phyloP scores from a whole-genome alignment of 192 early-diverging fungal genomes.

The Linnemannia exigua region DNA sequence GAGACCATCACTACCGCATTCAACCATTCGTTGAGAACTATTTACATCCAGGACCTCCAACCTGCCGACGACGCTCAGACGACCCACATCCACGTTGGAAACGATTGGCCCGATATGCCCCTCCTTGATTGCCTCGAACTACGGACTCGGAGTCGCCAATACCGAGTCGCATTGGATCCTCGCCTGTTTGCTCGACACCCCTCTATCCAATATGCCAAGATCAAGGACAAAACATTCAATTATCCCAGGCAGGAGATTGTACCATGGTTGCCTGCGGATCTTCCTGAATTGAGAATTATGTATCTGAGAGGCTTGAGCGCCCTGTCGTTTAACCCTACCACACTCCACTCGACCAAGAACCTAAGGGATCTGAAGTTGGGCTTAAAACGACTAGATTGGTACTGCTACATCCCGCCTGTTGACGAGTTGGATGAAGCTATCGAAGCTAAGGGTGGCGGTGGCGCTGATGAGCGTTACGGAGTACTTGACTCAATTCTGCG shows the following conservation, averaged over 20 bases:
- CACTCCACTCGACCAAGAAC: neutral
- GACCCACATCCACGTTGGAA: neutral
- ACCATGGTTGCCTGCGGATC: neutral
- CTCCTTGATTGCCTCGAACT: neutral
- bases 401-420: neutral
- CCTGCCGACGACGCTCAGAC: neutral
- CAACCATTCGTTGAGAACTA: neutral
- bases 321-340: neutral
- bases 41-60: neutral
- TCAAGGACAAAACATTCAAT: neutral
- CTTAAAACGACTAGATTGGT: neutral
- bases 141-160: neutral
- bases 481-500: too few species aligned
- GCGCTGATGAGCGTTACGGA: too few species aligned
- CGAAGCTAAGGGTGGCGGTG: too few species aligned
- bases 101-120: neutral
- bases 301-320: neutral
- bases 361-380: neutral
- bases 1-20: neutral
- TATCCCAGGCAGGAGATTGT: neutral
- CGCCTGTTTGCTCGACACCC: neutral
- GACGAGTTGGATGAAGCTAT: neutral
- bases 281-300: neutral
- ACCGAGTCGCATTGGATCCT: neutral
- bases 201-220: neutral